Conservation (phyloP, 176 grass and related monocot species). For the Ampelocalamus luodianensis region DNA sequence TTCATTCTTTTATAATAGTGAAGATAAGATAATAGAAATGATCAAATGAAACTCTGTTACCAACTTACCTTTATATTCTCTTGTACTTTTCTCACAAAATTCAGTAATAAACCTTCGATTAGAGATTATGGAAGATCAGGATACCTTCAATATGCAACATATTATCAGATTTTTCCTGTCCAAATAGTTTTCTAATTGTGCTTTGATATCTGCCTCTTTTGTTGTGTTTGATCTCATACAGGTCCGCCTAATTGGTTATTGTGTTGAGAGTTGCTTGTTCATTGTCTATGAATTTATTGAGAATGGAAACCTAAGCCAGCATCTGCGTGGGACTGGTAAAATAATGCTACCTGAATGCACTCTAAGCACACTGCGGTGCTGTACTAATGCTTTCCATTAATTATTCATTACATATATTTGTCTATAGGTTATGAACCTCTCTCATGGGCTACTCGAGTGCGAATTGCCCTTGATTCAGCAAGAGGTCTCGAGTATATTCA, state of each 20-base stretch:
- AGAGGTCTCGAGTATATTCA: conserved; percentile 98
- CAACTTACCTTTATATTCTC: background rate
- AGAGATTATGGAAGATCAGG: background rate
- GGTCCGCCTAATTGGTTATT: conserved; percentile 95
- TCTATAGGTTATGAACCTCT: conserved; percentile 68
- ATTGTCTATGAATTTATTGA: conserved; percentile 93
- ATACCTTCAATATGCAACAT: conserved; percentile 1
- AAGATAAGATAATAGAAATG: background rate
- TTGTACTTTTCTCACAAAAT: background rate
- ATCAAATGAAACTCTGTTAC: background rate
- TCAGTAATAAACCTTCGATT: background rate
- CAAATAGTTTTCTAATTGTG: background rate
- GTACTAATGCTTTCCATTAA: conserved; percentile 34
- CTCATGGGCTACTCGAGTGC: conserved; percentile 77
- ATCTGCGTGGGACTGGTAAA: conserved; percentile 81
- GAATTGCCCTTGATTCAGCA: conserved; percentile 93
- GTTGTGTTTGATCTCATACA: conserved; percentile 30
- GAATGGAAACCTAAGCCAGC: conserved; percentile 95
- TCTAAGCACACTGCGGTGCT: background rate
- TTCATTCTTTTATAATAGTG: too few relatives aligned
- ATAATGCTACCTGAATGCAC: conserved; percentile 8
- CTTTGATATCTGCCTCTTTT: background rate
- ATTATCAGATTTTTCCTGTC: background rate
- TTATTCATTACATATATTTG: conserved; percentile 28
- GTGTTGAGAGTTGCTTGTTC: conserved; percentile 78